These are phyloP conservation scores for Inosperma sp. DNA, from an alignment of 768 basidiomycete species.

Conservation along the genomic window DNA sequence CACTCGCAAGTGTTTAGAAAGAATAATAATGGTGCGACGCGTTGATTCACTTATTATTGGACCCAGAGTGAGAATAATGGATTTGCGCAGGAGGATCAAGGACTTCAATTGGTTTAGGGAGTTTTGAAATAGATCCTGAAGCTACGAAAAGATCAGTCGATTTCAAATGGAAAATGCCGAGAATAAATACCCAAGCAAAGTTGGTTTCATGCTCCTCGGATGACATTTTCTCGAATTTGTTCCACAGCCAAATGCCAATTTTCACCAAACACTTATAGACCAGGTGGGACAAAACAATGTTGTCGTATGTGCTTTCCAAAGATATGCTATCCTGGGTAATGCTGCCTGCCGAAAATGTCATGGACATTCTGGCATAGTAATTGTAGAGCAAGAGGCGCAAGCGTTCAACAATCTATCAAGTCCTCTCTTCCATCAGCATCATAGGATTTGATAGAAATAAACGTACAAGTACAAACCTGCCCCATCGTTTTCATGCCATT, in stretches of 20 bases:
- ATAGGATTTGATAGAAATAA: neutral
- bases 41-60: slow-evolving; percentile 33
- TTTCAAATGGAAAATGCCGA: slow-evolving; percentile 3
- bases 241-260: slow-evolving; percentile 71
- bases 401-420: slow-evolving; percentile 47
- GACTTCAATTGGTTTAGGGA: slow-evolving; percentile 53
- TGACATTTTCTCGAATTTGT: slow-evolving; percentile 39
- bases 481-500: slow-evolving; percentile 63
- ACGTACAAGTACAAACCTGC: slow-evolving; percentile 37
- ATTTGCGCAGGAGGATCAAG: slow-evolving; percentile 55
- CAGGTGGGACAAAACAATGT: slow-evolving; percentile 56
- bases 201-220: slow-evolving; percentile 42
- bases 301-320: slow-evolving; percentile 32
- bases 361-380: slow-evolving; percentile 57
- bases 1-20: slow-evolving; percentile 64
- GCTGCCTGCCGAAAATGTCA: slow-evolving; percentile 34
- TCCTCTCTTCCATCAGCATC: slow-evolving; percentile 1
- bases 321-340: slow-evolving; percentile 43
- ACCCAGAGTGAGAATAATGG: slow-evolving; percentile 43
- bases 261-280: slow-evolving; percentile 73
- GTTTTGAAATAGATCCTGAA: slow-evolving; percentile 55
- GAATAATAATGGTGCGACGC: slow-evolving; percentile 44
- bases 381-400: slow-evolving; percentile 51
- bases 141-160: slow-evolving; percentile 33
- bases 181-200: slow-evolving; percentile 45